Percentiles rank a stretch among this genome's conserved stretches.
Conservation (phyloP, 2,329 filamentous ascomycete genomes). For the Penicillium italicum region DNA sequence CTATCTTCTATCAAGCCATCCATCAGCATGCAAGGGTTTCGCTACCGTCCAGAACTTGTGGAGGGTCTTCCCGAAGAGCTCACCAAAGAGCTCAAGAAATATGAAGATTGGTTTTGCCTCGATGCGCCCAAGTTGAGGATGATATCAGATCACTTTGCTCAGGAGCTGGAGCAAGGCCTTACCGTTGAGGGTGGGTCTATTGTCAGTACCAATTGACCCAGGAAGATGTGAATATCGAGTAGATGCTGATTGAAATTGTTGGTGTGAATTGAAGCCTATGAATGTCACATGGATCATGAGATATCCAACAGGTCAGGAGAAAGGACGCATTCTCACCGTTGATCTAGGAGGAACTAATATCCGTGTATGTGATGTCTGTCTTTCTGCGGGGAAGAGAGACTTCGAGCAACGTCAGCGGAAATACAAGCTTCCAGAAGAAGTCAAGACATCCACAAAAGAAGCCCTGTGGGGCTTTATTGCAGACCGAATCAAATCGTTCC, state of each 20-base stretch:
- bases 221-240: neutral
- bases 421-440: constrained; percentile 77
- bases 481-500: constrained; percentile 75
- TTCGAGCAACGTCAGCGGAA: constrained; percentile 85
- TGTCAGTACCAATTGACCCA: constrained; percentile 51
- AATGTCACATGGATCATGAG: constrained; percentile 88
- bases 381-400: constrained; percentile 73
- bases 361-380: constrained; percentile 78
- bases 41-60: constrained; percentile 18
- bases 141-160: constrained; percentile 80
- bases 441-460: constrained; percentile 73
- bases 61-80: constrained; percentile 64
- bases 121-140: constrained; percentile 70
- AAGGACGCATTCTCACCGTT: constrained; percentile 73
- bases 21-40: constrained; percentile 13
- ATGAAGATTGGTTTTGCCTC: constrained; percentile 76
- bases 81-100: constrained; percentile 65
- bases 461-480: constrained; percentile 86
- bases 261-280: constrained; percentile 65
- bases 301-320: constrained; percentile 71
- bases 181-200: constrained; percentile 79
- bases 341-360: constrained; percentile 92
- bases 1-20: neutral
- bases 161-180: constrained; percentile 74
- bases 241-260: neutral